Percentiles rank a stretch among this genome's conserved stretches.
phyloP scores from a whole-genome alignment of 176 grass and related monocot genomes.

The Poa pratensis region DNA sequence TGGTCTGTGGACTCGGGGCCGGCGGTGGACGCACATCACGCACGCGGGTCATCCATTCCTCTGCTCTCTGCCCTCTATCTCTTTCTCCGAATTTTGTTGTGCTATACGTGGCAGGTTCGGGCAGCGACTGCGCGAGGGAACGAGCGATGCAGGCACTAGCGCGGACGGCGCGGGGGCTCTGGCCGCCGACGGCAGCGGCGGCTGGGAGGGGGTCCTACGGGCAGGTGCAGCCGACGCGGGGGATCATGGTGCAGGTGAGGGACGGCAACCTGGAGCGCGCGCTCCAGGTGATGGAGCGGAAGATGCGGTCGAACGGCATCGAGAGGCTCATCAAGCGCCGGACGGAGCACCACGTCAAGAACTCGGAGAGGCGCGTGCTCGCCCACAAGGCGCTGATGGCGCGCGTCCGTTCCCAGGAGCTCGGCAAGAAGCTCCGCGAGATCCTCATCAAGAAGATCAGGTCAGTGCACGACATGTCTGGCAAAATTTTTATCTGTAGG shows the following conservation, averaged over 20 bases:
- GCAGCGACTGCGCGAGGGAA: slow-evolving; percentile 23
- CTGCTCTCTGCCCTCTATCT: too few species aligned
- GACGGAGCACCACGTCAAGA: slow-evolving; percentile 79
- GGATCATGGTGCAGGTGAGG: slow-evolving; percentile 75
- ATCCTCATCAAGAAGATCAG: slow-evolving; percentile 96
- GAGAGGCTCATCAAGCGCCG: slow-evolving; percentile 74
- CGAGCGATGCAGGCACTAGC: slow-evolving; percentile 43
- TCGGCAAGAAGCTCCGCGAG: slow-evolving; percentile 78
- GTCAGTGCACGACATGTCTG: slow-evolving; percentile 49
- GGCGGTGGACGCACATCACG: too few species aligned
- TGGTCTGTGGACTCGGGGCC: too few species aligned
- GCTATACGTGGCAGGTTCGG: background rate
- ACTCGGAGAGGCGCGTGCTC: slow-evolving; percentile 93
- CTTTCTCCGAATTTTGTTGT: too few species aligned
- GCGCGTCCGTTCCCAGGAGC: slow-evolving; percentile 78
- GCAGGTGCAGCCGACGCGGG: slow-evolving; percentile 48
- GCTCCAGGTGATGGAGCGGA: slow-evolving; percentile 70
- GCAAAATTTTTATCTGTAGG: background rate
- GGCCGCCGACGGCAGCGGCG: background rate
- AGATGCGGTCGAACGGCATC: slow-evolving; percentile 65
- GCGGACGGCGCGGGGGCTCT: slow-evolving; percentile 13
- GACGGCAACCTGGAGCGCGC: slow-evolving; percentile 91
- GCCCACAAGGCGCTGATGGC: slow-evolving; percentile 81
- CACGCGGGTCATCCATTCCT: too few species aligned
- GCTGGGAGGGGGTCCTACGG: background rate